These are phyloP conservation scores for Pseudocercospora fijiensis DNA, from an alignment of 2,329 filamentous ascomycete genomes.

Conservation along the genomic window DNA sequence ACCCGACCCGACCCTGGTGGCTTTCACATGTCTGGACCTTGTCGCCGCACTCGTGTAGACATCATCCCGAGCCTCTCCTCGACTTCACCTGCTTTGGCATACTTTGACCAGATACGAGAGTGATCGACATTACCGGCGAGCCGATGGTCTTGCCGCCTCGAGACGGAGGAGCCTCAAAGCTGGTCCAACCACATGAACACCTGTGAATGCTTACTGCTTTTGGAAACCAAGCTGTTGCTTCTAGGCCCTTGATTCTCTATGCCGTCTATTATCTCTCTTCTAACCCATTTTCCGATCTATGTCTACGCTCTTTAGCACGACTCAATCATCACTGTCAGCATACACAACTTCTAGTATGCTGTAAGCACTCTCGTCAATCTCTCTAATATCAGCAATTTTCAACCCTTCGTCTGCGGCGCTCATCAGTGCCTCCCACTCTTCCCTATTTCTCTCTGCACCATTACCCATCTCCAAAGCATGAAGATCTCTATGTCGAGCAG, in stretches of 20 bases:
- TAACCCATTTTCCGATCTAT: not conserved
- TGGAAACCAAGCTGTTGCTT: not conserved
- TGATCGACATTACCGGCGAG: not conserved
- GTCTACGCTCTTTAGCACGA: not conserved
- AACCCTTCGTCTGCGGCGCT: not conserved
- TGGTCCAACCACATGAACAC: not conserved
- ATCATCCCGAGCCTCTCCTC: not conserved
- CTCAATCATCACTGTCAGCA: not conserved
- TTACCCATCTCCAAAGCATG: not conserved
- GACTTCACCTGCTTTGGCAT: not conserved
- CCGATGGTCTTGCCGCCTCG: not conserved
- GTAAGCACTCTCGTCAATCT: not conserved
- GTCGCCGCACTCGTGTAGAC: not conserved
- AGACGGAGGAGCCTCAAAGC: not conserved
- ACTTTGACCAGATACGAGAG: not conserved
- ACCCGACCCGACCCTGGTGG: not conserved
- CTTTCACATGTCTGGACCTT: constrained; percentile 5
- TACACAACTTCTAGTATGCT: not conserved
- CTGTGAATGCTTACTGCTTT: not conserved
- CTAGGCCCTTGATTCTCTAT: too few relatives aligned
- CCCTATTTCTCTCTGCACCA: not conserved
- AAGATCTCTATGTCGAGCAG: not conserved
- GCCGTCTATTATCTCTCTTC: not conserved
- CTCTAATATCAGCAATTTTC: not conserved
- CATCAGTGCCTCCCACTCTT: not conserved